phyloP scores from a whole-genome alignment of 2,329 filamentous ascomycete species.

The Venturia pyrina region DNA sequence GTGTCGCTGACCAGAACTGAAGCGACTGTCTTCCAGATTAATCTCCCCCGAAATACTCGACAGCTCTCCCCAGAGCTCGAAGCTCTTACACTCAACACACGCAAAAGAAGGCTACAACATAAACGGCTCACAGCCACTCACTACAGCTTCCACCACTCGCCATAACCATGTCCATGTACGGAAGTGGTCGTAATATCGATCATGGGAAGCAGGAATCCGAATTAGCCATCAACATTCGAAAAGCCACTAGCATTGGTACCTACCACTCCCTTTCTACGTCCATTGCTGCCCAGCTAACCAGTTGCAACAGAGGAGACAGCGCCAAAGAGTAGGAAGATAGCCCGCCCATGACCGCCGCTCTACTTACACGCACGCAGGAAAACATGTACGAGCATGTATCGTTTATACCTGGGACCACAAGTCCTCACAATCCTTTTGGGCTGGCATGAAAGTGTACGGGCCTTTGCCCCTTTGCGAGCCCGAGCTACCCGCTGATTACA shows the following conservation, averaged over 20 bases:
- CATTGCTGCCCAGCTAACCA: conserved; percentile 17
- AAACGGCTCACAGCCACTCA: background rate
- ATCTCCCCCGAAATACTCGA: background rate
- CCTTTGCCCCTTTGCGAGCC: background rate
- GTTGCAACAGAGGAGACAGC: conserved; percentile 48
- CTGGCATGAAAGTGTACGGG: conserved; percentile 90
- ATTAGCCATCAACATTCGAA: conserved; percentile 56
- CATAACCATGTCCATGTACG: conserved; percentile 1
- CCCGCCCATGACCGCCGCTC: conserved; percentile 10
- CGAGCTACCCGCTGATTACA: background rate
- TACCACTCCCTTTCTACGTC: conserved; percentile 13
- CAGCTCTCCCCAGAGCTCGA: background rate
- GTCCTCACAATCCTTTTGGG: conserved; percentile 90
- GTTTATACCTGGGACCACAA: conserved; percentile 99
- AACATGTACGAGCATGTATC: conserved; percentile 96
- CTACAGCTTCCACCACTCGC: background rate
- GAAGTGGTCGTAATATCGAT: background rate
- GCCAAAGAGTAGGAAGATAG: conserved; percentile 46
- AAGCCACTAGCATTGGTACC: conserved; percentile 53
- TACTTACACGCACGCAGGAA: conserved; percentile 42
- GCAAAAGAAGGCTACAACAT: background rate
- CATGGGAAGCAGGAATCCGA: conserved; percentile 49
- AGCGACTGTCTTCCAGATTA: background rate
- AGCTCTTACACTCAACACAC: background rate
- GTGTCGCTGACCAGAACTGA: background rate